These are phyloP conservation scores for Oryza nivara DNA, from an alignment of 176 grass and related monocot genomes.

Conservation along the genomic window DNA sequence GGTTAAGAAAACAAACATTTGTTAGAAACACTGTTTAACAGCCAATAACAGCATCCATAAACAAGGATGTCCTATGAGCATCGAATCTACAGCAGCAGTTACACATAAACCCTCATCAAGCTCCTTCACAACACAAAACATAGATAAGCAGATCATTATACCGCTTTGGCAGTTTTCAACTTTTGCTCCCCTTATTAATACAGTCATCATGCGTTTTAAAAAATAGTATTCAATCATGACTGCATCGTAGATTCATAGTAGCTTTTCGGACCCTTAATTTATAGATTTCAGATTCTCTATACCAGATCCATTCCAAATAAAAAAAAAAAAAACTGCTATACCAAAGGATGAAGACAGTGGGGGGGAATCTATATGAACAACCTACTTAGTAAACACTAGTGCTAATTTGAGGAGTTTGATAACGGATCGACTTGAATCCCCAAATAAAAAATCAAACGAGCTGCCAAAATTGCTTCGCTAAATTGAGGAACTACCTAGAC, in stretches of 20 bases:
- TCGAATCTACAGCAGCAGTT: neutral
- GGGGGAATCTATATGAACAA: neutral
- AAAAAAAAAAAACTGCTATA: neutral
- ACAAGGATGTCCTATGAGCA: neutral
- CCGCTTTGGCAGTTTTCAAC: neutral
- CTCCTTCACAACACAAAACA: neutral
- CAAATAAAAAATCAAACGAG: neutral
- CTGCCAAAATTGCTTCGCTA: neutral
- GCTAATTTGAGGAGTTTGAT: neutral
- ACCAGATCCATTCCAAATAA: no score
- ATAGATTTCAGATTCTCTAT: neutral
- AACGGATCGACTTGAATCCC: neutral
- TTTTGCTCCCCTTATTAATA: neutral
- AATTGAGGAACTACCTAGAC: neutral
- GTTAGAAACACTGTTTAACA: constrained; percentile 19
- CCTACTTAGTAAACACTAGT: neutral
- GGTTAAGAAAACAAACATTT: neutral
- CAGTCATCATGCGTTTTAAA: neutral
- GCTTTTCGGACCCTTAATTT: neutral
- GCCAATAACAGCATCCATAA: neutral
- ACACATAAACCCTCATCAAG: neutral
- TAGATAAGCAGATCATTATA: neutral
- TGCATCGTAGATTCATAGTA: neutral
- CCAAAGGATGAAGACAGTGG: neutral
- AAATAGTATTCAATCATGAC: neutral